Conservation (phyloP, 2,329 filamentous ascomycete species). For the Monilinia fructicola region DNA sequence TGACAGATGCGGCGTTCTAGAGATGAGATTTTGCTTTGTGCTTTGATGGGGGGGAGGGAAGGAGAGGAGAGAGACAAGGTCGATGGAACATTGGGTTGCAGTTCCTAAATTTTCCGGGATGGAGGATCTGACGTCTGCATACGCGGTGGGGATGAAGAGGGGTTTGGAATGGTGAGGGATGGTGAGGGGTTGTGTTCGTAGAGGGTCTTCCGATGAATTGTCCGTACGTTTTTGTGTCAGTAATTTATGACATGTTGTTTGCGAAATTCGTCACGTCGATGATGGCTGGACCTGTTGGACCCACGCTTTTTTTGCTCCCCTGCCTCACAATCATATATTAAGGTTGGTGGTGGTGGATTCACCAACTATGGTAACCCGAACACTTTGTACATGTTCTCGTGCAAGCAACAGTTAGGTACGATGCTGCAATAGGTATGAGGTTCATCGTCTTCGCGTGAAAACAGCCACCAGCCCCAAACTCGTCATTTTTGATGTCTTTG, state of each 20-base stretch:
- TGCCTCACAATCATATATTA: too few relatives aligned
- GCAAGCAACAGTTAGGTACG: background rate
- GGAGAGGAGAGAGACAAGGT: slow-evolving; percentile 16
- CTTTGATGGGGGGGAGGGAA: background rate
- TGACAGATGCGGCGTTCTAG: slow-evolving; percentile 15
- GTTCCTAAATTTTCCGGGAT: background rate
- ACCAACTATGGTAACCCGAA: slow-evolving; percentile 12
- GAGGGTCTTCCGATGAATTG: background rate
- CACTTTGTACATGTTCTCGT: background rate
- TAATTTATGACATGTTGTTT: background rate
- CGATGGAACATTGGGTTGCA: slow-evolving; percentile 9
- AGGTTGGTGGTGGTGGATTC: background rate
- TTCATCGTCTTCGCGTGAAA: background rate
- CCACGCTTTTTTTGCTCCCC: too few relatives aligned
- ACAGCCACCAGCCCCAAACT: background rate
- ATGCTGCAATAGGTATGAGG: background rate
- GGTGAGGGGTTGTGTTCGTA: background rate
- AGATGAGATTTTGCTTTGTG: slow-evolving; percentile 26
- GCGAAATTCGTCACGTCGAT: background rate
- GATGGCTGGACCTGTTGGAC: too few relatives aligned
- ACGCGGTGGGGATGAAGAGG: background rate
- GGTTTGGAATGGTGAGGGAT: too few relatives aligned
- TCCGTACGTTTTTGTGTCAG: background rate
- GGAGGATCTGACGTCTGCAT: background rate
- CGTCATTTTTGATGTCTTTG: background rate